phyloP scores from a whole-genome alignment of 1,284 basidiomycete species.

The Austroboletus niveus region DNA sequence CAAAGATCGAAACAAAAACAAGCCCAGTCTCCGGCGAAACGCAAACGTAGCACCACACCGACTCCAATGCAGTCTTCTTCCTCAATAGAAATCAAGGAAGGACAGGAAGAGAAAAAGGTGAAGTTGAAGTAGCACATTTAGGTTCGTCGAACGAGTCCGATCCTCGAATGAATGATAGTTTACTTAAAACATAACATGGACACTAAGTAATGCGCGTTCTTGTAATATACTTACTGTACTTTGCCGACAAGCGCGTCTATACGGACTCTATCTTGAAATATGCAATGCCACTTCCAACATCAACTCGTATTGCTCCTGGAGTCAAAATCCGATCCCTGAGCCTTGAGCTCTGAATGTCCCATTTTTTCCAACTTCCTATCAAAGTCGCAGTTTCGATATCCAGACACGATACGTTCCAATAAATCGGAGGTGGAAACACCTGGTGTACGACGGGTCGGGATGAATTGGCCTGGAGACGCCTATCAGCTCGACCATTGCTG shows the following conservation, averaged over 20 bases:
- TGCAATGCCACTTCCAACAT: not conserved
- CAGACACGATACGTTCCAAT: constrained; percentile 84
- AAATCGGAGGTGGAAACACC: constrained; percentile 93
- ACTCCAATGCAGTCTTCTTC: not conserved
- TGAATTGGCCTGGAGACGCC: constrained; percentile 77
- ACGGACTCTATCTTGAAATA: not conserved
- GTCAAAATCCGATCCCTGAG: constrained; percentile 44
- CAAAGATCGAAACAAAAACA: constrained; percentile 40
- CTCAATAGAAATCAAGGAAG: constrained; percentile 6
- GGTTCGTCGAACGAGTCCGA: not conserved
- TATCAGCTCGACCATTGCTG: constrained; percentile 1
- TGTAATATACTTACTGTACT: constrained; percentile 19
- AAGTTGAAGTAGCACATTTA: constrained; percentile 14
- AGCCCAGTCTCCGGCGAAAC: constrained; percentile 19
- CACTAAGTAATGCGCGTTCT: not conserved
- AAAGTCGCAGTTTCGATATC: constrained; percentile 80
- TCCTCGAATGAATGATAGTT: not conserved
- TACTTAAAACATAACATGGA: not conserved
- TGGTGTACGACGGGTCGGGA: constrained; percentile 93
- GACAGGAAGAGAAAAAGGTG: constrained; percentile 21
- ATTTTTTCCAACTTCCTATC: constrained; percentile 90
- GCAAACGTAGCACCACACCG: constrained; percentile 22
- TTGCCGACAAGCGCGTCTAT: not conserved
- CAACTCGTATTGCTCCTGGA: constrained; percentile 8
- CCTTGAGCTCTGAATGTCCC: constrained; percentile 70